Evolutionary conservation across 768 basidiomycete genomes (phyloP), one percentile per base, ranked within the genome.

Genomic region (Tricholoma sp.): DNA sequence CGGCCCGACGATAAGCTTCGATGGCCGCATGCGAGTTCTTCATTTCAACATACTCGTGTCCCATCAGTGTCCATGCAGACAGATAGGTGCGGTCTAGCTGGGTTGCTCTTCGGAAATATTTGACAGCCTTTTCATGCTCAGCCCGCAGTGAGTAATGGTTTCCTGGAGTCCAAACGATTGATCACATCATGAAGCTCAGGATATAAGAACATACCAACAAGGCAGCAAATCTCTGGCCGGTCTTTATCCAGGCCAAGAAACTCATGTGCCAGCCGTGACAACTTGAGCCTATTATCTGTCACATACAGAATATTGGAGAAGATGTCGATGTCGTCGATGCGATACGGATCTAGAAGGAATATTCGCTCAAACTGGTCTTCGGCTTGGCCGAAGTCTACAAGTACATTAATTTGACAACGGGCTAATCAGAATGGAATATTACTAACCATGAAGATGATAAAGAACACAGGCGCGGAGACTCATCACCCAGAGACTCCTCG

Each of bases 11-110:
- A 71, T 98, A 99, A 9, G 94, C 91, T 72, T 98, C 97, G 54
- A 98, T 97, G 13, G 97, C 96, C 2, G 97, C 97, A 76, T 98
- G 95, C 4, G 94, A 94, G 70, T 99, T 98, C 74, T 98, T 98
- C 87, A 97, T 87, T 73, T 99, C 97, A 44, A 99, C 90, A 64
- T 91, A 98, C 72, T 98, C 97, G 66, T 99, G 97, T 1, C 97
- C 97, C 93, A 99, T 94, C 60, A 99, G 74, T 4, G 96, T 98
- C 97, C 97, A 99, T 5, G 97, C 97, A 6, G 94, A 91, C 45
- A 98, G 79, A 72, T 94, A 98, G 1, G 90, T 94, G 54, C 91
- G 83, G 70, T 99, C 95, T 48, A 99, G 82, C 65, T 95, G 88
- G n/a, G 94, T 90, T 7, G 96, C 94, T 57, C 95, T 82, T 60